Conservation (phyloP, 1,284 basidiomycete genomes). For the Ustilago shanxiensis region DNA sequence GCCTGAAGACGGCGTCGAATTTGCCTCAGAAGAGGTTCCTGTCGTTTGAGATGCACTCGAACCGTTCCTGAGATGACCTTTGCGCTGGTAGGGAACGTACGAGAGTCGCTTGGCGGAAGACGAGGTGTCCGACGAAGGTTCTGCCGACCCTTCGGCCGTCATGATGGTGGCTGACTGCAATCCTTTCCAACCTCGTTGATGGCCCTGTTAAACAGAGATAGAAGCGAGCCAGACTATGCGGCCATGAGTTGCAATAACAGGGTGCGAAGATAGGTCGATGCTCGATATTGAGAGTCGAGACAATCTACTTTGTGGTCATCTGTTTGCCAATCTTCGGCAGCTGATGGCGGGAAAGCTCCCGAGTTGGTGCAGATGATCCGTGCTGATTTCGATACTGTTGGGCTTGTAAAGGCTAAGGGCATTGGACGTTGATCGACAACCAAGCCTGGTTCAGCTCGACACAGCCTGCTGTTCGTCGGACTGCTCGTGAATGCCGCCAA, state of each 20-base stretch:
- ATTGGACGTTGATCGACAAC: neutral
- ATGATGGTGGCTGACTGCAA: constrained; percentile 3
- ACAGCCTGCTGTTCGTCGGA: neutral
- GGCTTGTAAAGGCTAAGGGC: no score
- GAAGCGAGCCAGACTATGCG: neutral
- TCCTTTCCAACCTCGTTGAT: neutral
- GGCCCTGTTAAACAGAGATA: neutral
- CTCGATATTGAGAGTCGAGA: neutral
- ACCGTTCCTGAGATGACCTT: constrained; percentile 27
- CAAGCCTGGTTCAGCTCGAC: neutral
- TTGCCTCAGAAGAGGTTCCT: neutral
- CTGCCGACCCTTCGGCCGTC: constrained; percentile 18
- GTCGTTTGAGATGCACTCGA: constrained; percentile 30
- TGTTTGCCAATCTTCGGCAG: neutral
- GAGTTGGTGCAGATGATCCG: neutral
- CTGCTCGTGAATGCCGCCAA: neutral
- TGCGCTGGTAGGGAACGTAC: constrained; percentile 50
- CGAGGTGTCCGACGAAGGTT: constrained; percentile 6
- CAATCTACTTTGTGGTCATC: neutral
- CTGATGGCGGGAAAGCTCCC: neutral
- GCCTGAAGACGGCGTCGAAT: neutral
- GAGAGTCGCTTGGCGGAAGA: constrained; percentile 45
- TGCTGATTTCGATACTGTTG: neutral
- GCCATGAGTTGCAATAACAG: neutral
- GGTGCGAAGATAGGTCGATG: neutral